Base-by-base conservation (phyloP, 2,329 filamentous ascomycete species). In the Aspergillus fischeri region DNA sequence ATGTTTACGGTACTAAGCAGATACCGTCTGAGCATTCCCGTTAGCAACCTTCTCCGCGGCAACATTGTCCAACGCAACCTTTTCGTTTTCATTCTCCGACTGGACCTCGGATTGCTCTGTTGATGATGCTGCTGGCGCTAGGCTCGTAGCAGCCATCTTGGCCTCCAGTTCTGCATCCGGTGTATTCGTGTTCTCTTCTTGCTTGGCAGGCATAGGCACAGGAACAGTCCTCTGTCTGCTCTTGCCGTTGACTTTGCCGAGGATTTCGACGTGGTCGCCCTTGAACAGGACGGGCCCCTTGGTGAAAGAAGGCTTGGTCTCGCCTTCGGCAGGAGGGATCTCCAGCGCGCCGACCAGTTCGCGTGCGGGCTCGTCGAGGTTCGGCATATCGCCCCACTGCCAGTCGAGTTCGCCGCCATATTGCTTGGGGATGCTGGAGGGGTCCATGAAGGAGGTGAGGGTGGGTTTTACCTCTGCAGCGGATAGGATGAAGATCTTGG, bases 401-500 rank as follows among this genome's bases (percentile, higher is more conserved):
- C 89, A 97, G 25, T 96, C 88, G 8, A 97, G 83, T 62, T 91
- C 83, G 48, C 93, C 93, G 59, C 93, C 93, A 71, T 96, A 97
- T 72, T 88, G 86, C 73, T 90, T 92, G 20, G 93, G 93, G 60
- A 97, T 92, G 74, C 93, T 90, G 53, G 84, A 81, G 0, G 84
- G 81, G 53, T 96, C 89, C 71, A 97, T 91, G 76, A 93, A 97
- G 54, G 85, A 80, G 62, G 87, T 83, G 27, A 97, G 84, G 1
- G 91, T 93, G 17, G 87, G 79, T 64, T 87, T 83, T 53, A 95
- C 88, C 74, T 96, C 91, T 55, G 83, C 71, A 8, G 85, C 79
- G 50, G 82, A 81, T 54, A 97, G 84, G 66, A 97, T 94, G 74
- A 96, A 96, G 73, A 97, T 97, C 79, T 97, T 97, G 67, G 91